A percentile compares a stretch with the other conserved stretches of the same genome.
phyloP scores from a whole-genome alignment of 2,329 filamentous ascomycete species.

The Dactylellina sp. region DNA sequence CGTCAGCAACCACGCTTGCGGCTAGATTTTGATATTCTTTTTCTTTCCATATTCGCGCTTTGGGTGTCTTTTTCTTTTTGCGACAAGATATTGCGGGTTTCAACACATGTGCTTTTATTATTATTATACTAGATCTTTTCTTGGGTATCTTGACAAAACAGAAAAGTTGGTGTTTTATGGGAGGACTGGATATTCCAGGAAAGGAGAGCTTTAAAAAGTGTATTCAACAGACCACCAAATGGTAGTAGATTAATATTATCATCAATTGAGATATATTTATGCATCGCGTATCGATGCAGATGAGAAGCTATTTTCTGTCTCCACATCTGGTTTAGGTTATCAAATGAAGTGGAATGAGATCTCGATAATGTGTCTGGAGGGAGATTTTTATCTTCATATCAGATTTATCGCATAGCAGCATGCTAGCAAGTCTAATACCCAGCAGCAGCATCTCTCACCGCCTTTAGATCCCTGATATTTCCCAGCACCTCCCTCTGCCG shows the following conservation, averaged over 20 bases:
- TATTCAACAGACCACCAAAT: constrained; percentile 51
- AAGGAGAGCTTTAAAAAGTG: constrained; percentile 49
- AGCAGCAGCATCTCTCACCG: constrained; percentile 61
- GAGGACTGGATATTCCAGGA: constrained; percentile 46
- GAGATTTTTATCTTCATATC: too few species aligned
- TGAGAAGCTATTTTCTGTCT: too few species aligned
- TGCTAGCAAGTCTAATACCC: not conserved
- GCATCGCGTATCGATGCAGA: not conserved
- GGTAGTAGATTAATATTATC: constrained; percentile 21
- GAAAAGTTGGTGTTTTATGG: constrained; percentile 45
- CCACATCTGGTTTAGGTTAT: too few species aligned
- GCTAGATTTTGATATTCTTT: constrained; percentile 3
- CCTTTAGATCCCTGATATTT: constrained; percentile 69
- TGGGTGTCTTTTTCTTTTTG: constrained; percentile 24
- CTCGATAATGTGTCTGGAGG: too few species aligned
- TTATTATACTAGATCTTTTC: constrained; percentile 26
- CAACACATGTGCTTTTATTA: constrained; percentile 43
- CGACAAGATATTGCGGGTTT: constrained; percentile 40
- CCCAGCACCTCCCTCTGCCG: constrained; percentile 72
- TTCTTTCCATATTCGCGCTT: constrained; percentile 12
- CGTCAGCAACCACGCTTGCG: not conserved
- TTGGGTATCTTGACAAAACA: constrained; percentile 42
- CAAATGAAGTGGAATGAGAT: too few species aligned
- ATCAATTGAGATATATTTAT: constrained; percentile 1
- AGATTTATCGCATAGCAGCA: too few species aligned